These are phyloP conservation scores for Eimeria brunetti DNA, from an alignment of 169 alveolate genomes.

Conservation along the genomic window DNA sequence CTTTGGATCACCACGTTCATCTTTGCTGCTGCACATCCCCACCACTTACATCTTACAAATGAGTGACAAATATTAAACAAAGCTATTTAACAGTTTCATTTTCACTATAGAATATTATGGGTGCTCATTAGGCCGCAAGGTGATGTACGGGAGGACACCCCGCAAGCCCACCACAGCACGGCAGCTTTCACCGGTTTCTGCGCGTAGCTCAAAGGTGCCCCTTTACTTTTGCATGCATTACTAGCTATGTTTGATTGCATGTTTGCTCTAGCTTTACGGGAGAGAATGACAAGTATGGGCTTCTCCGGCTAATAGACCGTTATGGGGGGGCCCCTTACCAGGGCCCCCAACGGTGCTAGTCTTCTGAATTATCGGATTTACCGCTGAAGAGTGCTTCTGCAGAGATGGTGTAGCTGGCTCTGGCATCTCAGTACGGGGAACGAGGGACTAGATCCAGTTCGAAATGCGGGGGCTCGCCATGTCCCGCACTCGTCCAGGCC, in stretches of 20 bases:
- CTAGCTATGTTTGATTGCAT: not conserved
- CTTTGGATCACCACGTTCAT: not conserved
- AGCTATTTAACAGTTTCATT: not conserved
- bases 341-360: not conserved
- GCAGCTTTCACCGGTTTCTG: not conserved
- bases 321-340: not conserved
- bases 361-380: not conserved
- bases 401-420: not conserved
- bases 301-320: not conserved
- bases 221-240: not conserved
- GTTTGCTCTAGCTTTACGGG: not conserved
- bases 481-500: not conserved
- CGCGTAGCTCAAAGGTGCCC: not conserved
- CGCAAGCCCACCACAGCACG: not conserved
- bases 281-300: not conserved
- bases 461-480: conserved; percentile 7
- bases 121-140: not conserved
- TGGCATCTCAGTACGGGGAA: not conserved
- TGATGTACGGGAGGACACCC: not conserved
- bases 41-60: not conserved
- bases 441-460: not conserved
- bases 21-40: not conserved
- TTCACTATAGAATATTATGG: not conserved
- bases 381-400: not conserved
- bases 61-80: not conserved